These are phyloP conservation scores for Clitopilus hobsonii DNA, from an alignment of 768 basidiomycete genomes.

Conservation along the genomic window DNA sequence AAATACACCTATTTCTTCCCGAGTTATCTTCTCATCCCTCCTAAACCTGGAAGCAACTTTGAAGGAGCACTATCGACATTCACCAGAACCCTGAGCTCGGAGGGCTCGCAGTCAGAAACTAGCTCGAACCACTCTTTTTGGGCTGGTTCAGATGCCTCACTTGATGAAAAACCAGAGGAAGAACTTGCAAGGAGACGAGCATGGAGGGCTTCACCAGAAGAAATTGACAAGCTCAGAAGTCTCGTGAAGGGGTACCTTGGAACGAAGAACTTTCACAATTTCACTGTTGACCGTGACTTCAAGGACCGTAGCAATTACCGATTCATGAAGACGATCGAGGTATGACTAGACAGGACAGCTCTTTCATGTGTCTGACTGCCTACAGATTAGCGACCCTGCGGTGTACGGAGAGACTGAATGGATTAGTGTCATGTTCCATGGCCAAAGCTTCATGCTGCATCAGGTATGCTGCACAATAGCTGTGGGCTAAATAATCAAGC, in stretches of 20 bases:
- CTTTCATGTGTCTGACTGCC: too few species aligned
- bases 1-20: conserved; percentile 99
- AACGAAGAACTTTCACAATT: conserved; percentile 97
- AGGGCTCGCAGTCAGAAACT: conserved; percentile 11
- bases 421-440: conserved; percentile 91
- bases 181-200: conserved; percentile 63
- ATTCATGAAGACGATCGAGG: conserved; percentile 87
- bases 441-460: conserved; percentile 98
- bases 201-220: conserved; percentile 59
- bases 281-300: conserved; percentile 86
- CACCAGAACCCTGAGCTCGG: conserved; percentile 19
- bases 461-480: too few species aligned
- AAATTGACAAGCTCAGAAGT: conserved; percentile 51
- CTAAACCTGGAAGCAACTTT: conserved; percentile 70
- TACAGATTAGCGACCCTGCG: conserved; percentile 81
- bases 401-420: conserved; percentile 92
- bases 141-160: conserved; percentile 33
- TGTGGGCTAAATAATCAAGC: too few species aligned
- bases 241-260: conserved; percentile 69
- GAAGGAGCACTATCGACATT: conserved; percentile 36
- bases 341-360: too few species aligned
- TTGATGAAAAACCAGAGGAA: conserved; percentile 39
- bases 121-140: conserved; percentile 57
- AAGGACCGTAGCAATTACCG: conserved; percentile 77
- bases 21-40: conserved; percentile 87